Base-by-base conservation (phyloP, 1,139 yeast species). In the Kazachstania sp. region DNA sequence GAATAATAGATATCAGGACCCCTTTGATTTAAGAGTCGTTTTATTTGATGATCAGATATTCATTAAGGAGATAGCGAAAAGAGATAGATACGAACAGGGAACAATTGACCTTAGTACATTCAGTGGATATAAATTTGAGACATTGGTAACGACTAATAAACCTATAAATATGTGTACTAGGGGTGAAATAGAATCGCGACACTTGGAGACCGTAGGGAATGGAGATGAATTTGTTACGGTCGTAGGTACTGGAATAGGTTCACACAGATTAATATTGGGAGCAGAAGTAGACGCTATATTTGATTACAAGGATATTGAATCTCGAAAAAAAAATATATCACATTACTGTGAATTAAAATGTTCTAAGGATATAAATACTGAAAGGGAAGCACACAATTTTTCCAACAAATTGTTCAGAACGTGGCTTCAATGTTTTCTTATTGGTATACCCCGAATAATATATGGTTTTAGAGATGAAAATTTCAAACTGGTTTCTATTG, bases 281-380 rank as follows among this genome's bases (percentile, higher is more conserved):
- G 97, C 96, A 1, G 98, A 94, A 66, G 86, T 90, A n/a, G 98
- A 92, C 66, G 83, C 95, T 60, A 81, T 83, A 7, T 83, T 80
- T 74, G 96, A 88, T 67, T 86, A 79, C 59, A 72, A 80, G 52
- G 92, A 92, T 4, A 75, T 68, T 3, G 66, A 67, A 12, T 53
- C 49, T 12, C 41, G 32, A 4, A 28, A 1, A 11, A 73, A 71
- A 43, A 77, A 81, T 15, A 68, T 86, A 40, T 64, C 74, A 5
- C 95, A 87, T 64, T 92, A 92, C 62, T 82, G 83, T 12, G 98
- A 92, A 63, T 71, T 94, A 54, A 94, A 92, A 61, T 87, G 97
- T 1, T 70, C 82, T 4, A 72, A 74, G 39, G 69, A 72, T 7
- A 71, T 90, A 0, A 72, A 71, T 32, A 72, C 66, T 7, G 43